Conservation (phyloP, 2,329 filamentous ascomycete genomes). For the Hirsutella rhossiliensis region DNA sequence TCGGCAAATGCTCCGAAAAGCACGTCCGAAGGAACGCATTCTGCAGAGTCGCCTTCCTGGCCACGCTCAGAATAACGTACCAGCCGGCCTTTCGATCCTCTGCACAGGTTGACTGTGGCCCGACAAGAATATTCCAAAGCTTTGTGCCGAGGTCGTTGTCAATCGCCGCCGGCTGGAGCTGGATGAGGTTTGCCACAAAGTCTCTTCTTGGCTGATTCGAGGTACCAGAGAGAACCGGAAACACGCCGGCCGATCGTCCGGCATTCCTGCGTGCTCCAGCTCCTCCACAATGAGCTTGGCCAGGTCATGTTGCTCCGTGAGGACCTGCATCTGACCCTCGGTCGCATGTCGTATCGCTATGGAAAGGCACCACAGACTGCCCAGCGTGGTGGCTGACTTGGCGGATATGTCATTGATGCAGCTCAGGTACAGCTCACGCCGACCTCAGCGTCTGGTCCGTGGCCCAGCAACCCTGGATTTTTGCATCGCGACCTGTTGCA, state of each 20-base stretch:
- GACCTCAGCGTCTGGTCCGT: conserved; percentile 40
- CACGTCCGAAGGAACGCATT: conserved; percentile 46
- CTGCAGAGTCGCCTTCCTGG: conserved; percentile 28
- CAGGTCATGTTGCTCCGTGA: conserved; percentile 50
- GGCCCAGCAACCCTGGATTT: conserved; percentile 50
- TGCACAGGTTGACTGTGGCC: conserved; percentile 43
- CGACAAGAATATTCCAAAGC: conserved; percentile 66
- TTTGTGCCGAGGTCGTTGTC: conserved; percentile 45
- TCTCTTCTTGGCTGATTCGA: conserved; percentile 43
- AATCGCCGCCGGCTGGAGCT: conserved; percentile 49
- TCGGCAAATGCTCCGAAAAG: conserved; percentile 43
- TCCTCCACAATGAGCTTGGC: conserved; percentile 52
- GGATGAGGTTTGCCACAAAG: conserved; percentile 45
- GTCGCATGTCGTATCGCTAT: conserved; percentile 34
- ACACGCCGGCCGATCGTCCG: conserved; percentile 22
- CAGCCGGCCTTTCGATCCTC: conserved; percentile 57
- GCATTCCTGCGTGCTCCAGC: conserved; percentile 38
- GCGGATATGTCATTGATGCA: conserved; percentile 58
- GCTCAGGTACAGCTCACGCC: conserved; percentile 48
- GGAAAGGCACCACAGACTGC: conserved; percentile 57
- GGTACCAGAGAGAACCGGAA: conserved; percentile 31
- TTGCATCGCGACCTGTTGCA: conserved; percentile 51
- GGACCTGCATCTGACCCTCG: conserved; percentile 37
- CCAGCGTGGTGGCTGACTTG: conserved; percentile 52
- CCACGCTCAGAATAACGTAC: conserved; percentile 46